phyloP scores from a whole-genome alignment of 176 grass and related monocot species.

The Metroxylon sagu region DNA sequence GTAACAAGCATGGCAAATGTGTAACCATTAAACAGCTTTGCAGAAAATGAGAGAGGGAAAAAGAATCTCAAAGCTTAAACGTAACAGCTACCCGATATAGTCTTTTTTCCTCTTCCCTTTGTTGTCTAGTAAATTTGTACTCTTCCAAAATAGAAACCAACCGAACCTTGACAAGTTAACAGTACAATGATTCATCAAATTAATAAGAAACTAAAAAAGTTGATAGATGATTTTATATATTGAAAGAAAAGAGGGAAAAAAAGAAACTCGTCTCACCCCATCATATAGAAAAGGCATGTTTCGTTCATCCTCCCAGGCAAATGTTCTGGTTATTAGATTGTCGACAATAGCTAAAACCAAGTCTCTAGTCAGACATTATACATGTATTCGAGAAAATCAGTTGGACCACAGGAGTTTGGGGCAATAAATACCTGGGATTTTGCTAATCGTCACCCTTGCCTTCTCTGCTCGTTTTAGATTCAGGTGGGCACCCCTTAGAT shows the following conservation, averaged over 20 bases:
- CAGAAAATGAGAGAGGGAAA: too few species aligned
- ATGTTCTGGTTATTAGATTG: slow-evolving; percentile 73
- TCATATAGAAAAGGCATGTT: slow-evolving; percentile 78
- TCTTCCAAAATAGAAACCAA: slow-evolving; percentile 91
- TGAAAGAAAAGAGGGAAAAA: slow-evolving; percentile 3
- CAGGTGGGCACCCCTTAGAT: slow-evolving; percentile 78
- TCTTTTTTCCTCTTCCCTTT: slow-evolving; percentile 81
- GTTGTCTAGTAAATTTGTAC: slow-evolving; percentile 71
- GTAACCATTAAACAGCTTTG: too few species aligned
- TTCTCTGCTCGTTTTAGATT: slow-evolving; percentile 94
- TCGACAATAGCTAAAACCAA: slow-evolving; percentile 62
- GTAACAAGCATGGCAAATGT: not conserved
- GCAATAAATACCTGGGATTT: slow-evolving; percentile 72
- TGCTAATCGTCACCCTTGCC: slow-evolving; percentile 63
- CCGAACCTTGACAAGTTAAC: slow-evolving; percentile 43
- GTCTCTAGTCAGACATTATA: not conserved
- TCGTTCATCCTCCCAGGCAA: slow-evolving; percentile 73
- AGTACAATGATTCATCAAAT: not conserved
- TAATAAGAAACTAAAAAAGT: too few species aligned
- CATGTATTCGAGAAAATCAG: too few species aligned
- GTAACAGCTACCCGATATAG: slow-evolving; percentile 44
- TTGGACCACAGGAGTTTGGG: not conserved
- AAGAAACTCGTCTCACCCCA: slow-evolving; percentile 42
- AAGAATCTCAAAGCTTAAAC: too few species aligned
- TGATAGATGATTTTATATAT: too few species aligned